Base-by-base conservation (phyloP, 78 protist genomes). In the Dictyostelium purpureum region DNA sequence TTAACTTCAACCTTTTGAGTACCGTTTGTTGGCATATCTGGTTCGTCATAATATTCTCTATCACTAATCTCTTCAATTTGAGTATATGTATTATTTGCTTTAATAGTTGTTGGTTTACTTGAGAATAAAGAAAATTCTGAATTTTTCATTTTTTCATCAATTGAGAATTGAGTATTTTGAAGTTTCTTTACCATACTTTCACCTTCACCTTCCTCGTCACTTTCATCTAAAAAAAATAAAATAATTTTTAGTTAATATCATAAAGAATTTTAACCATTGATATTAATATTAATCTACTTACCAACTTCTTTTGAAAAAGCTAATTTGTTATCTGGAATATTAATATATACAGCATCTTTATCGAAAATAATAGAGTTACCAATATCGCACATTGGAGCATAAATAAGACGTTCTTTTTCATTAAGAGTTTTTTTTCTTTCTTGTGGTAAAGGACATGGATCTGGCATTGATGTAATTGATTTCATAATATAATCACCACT, bases 311-410 rank as follows among this genome's bases (percentile, higher is more conserved):
- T 74, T 67, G 96, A 87, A 18, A 76, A 93, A 24, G 11, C 42
- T 31, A 75, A 45, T 24, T 35, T 66, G 24, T 40, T 82, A 2
- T 79, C 75, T 45, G 95, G 95, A 38, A 98, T 70, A 37, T 97
- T 87, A 82, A 99, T 90, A 94, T 99, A 98, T 35, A 98, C 96
- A 35, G 99, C 99, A 89, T 99, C 99, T 59, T 90, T 82, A 83
- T 99, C 99, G 75, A 88, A 98, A 14, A 96, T 70, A 52, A 99
- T 77, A n/a, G n/a, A n/a, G 35, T 95, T 99, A 70, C 99, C 99
- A 65, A 99, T 73, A 75, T 99, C 98, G 51, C 96, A 12, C 98
- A 97, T 95, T 47, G 99, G 99, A 26, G 99, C 99, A 81, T 97
- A 96, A 19, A 97, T 5, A 28, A 79, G 52, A 59, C 95, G 66